These are phyloP conservation scores for Solanum dulcamara DNA, from an alignment of 257 asterid species.

Conservation along the genomic window DNA sequence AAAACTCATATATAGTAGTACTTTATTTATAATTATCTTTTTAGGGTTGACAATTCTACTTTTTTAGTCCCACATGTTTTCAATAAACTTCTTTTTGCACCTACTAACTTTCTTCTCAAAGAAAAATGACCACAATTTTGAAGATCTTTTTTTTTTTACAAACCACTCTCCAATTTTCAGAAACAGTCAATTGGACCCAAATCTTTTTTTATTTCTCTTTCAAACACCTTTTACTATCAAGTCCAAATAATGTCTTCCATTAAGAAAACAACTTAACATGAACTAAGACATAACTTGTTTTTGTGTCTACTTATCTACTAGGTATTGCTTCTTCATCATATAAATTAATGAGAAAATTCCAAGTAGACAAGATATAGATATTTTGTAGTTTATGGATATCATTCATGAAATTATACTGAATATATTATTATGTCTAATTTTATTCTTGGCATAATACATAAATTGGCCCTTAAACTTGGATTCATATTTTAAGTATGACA, in stretches of 20 bases:
- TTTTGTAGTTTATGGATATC: no score
- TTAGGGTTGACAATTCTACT: not conserved
- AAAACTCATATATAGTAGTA: not conserved
- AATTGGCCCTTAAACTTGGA: no score
- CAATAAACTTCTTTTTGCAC: not conserved
- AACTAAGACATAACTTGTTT: constrained; percentile 10
- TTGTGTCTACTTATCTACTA: not conserved
- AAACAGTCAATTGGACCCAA: not conserved
- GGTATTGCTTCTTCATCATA: not conserved
- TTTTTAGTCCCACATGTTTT: not conserved
- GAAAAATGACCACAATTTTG: not conserved
- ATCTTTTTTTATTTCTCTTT: not conserved
- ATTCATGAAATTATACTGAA: no score
- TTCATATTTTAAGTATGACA: no score
- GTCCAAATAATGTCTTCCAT: constrained; percentile 36
- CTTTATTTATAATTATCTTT: not conserved
- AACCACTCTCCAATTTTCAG: not conserved
- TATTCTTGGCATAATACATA: no score
- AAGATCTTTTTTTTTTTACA: not conserved
- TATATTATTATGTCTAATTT: no score
- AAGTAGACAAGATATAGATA: not conserved
- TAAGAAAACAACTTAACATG: constrained; percentile 3
- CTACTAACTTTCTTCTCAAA: not conserved
- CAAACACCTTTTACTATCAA: not conserved
- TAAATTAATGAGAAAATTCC: not conserved